A percentile compares a stretch with the other conserved stretches of the same genome.
Evolutionary conservation across 1,284 basidiomycete genomes (phyloP).

Genomic region (Austroboletus niveus): DNA sequence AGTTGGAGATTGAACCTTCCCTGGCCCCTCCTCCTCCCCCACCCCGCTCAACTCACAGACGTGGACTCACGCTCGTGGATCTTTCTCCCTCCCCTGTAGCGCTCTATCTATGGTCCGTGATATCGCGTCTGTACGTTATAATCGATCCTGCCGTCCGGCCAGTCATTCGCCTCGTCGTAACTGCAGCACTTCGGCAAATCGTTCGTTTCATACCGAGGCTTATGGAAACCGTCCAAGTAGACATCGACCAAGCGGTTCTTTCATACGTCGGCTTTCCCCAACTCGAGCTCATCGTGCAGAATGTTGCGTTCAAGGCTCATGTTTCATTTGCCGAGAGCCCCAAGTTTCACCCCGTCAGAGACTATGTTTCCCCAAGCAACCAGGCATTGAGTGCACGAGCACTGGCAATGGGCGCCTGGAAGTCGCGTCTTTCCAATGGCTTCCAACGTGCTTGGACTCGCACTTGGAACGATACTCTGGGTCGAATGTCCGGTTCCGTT

Average conservation of each 20-base stretch:
- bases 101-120: constrained; percentile 45
- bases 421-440: constrained; percentile 55
- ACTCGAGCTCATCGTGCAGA: constrained; percentile 47
- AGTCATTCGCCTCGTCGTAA: constrained; percentile 52
- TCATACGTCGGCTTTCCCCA: constrained; percentile 51
- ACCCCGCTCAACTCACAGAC: constrained; percentile 35
- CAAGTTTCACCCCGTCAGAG: constrained; percentile 29
- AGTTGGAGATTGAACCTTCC: constrained; percentile 46
- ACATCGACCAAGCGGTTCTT: constrained; percentile 53
- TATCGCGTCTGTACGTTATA: constrained; percentile 42
- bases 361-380: constrained; percentile 19
- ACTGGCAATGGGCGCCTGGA: constrained; percentile 54
- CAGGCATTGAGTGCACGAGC: constrained; percentile 40
- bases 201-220: constrained; percentile 65
- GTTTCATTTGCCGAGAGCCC: constrained; percentile 54
- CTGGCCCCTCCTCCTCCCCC: constrained; percentile 10
- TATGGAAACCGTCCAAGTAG: constrained; percentile 64
- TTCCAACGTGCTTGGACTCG: constrained; percentile 60
- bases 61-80: constrained; percentile 48
- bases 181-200: constrained; percentile 51
- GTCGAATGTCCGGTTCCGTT: constrained; percentile 54
- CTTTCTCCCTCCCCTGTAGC: constrained; percentile 56
- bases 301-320: constrained; percentile 52
- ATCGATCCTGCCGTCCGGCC: constrained; percentile 64
- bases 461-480: constrained; percentile 68